Evolutionary conservation across 2,329 filamentous ascomycete species (phyloP), one percentile per base, ranked within the genome.

Genomic region (Ceratocystis variospora): DNA sequence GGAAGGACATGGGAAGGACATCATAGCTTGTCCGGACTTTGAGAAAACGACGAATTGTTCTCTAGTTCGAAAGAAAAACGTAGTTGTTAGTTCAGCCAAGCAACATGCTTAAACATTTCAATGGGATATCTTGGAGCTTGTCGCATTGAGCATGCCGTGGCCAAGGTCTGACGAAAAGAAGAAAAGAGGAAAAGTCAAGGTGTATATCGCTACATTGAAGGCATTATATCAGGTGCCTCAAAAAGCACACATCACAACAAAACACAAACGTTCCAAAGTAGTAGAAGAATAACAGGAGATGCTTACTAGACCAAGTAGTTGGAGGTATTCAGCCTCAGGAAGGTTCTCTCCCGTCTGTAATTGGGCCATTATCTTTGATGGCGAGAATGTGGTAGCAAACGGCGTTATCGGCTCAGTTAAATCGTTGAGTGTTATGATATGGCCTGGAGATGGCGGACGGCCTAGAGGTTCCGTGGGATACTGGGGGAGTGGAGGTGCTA

Each of bases 1-100:
- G 89, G 77, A 96, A 99, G 71, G 92, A 96, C 68, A 99, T 84
- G 19, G 94, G 94, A 61, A 99, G 82, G 71, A 99, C 94, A 78
- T 99, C 94, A 80, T 99, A 99, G 76, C 92, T 96, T 45, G 90
- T 97, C 73, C 94, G 88, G 71, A 95, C 88, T 77, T 92, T 96
- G 74, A 99, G 86, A 78, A 99, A 99, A 72, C 96, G 89, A 76
- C 94, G 89, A 72, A 97, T 92, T 69, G 89, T 87, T 79, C 87
- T 87, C 92, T 96, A 77, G 70, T 63, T 66, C 69, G 12, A 45
- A 31, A 41, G 25, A 59, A 25, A 37, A 61, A 31, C 61, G 66
- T 6, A 10, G 17, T n/a, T 59, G 55, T 59, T n/a, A 59, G 55
- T 37, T 59, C 15, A 59, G 55, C 15, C 17, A 8, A 15, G 22